Evolutionary conservation across 2,329 filamentous ascomycete species (phyloP).

Genomic region (Mollisia scopiformis): DNA sequence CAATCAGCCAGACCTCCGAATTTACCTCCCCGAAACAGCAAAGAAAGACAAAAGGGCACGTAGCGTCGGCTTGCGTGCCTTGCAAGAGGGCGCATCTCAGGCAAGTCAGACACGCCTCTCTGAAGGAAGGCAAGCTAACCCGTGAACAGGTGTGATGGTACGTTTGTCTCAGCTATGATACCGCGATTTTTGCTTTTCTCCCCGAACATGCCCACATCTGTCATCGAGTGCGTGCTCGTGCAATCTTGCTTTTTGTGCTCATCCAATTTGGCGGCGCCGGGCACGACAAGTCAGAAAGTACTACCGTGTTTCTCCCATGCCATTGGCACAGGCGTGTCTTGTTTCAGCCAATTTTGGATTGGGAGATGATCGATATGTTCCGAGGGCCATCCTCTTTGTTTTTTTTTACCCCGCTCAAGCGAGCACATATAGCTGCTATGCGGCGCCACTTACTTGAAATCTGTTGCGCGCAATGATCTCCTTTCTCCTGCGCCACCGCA

Average conservation of each 20-base stretch:
- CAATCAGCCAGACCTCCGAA: conserved; percentile 47
- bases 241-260: conserved; percentile 14
- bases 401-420: conserved; percentile 27
- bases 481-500: background rate
- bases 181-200: conserved; percentile 14
- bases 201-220: conserved; percentile 9
- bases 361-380: conserved; percentile 4
- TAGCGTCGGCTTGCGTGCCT: conserved; percentile 82
- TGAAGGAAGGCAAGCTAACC: conserved; percentile 37
- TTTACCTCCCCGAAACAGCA: conserved; percentile 62
- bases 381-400: background rate
- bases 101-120: conserved; percentile 40
- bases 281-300: conserved; percentile 14
- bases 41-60: conserved; percentile 77
- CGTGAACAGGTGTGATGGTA: conserved; percentile 63
- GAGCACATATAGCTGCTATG: conserved; percentile 17
- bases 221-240: conserved; percentile 6
- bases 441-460: background rate
- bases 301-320: conserved; percentile 5
- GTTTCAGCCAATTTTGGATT: conserved; percentile 4
- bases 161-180: conserved; percentile 40
- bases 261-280: conserved; percentile 2
- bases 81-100: conserved; percentile 83
- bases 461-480: background rate
- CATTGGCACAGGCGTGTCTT: conserved; percentile 3